A percentile compares a stretch with the other conserved stretches of the same genome.
These are phyloP conservation scores for Ophiostoma sp. DNA, from an alignment of 2,329 filamentous ascomycete genomes.

Conservation along the genomic window DNA sequence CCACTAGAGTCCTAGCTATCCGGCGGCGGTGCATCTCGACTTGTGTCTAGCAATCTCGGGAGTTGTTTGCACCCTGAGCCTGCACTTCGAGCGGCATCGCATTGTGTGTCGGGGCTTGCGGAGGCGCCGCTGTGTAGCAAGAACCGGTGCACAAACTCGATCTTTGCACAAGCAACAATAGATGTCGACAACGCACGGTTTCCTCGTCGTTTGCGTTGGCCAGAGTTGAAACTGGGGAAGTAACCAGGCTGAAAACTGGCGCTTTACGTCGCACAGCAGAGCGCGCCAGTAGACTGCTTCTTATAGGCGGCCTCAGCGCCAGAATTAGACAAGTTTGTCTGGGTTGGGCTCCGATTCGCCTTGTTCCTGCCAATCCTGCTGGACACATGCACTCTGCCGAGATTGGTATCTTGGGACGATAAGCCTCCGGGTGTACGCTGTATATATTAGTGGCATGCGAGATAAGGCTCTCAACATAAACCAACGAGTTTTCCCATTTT, in stretches of 20 bases:
- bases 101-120: not conserved
- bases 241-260: not conserved
- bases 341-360: not conserved
- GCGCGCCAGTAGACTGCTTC: too few relatives aligned
- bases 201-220: not conserved
- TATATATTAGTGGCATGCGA: not conserved
- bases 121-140: not conserved
- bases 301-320: not conserved
- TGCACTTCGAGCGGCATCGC: not conserved
- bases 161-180: not conserved
- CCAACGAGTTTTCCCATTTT: not conserved
- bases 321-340: not conserved
- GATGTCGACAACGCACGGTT: not conserved
- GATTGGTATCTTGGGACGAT: not conserved
- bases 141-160: too few relatives aligned
- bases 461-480: not conserved
- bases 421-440: not conserved
- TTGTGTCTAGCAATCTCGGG: not conserved
- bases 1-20: not conserved
- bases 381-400: not conserved
- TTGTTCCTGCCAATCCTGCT: not conserved
- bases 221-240: not conserved
- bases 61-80: not conserved
- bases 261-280: not conserved
- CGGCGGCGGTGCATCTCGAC: not conserved